Conservation (phyloP, 2,329 filamentous ascomycete genomes). For the Calonectria ilicicola region DNA sequence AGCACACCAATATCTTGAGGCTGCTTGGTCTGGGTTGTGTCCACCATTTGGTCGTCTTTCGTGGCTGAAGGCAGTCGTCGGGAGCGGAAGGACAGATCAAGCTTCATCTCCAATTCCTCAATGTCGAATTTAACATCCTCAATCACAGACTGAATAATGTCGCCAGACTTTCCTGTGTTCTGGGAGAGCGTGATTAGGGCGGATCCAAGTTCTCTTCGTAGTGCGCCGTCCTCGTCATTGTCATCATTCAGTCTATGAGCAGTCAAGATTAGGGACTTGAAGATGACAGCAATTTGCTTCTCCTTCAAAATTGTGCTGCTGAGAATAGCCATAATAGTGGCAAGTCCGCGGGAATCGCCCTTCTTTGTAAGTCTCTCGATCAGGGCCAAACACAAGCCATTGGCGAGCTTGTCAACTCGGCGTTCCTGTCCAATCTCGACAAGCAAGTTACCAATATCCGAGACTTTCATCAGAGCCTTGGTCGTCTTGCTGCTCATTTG, state of each 20-base stretch:
- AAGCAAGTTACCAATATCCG: constrained; percentile 70
- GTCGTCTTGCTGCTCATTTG: constrained; percentile 77
- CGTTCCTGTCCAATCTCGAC: constrained; percentile 73
- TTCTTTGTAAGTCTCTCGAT: constrained; percentile 72
- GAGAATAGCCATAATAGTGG: constrained; percentile 72
- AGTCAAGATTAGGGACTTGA: constrained; percentile 73
- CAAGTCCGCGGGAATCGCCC: constrained; percentile 67
- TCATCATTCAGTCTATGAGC: constrained; percentile 69
- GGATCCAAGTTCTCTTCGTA: constrained; percentile 74
- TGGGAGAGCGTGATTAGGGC: constrained; percentile 76
- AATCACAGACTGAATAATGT: constrained; percentile 75
- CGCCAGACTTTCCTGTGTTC: constrained; percentile 66
- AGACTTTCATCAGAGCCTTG: constrained; percentile 74
- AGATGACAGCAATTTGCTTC: constrained; percentile 72
- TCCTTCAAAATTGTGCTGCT: constrained; percentile 70
- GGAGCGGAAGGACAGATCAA: constrained; percentile 77
- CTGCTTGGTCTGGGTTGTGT: constrained; percentile 40
- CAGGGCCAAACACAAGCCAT: constrained; percentile 76
- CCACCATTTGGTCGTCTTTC: constrained; percentile 55
- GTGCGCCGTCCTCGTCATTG: constrained; percentile 64
- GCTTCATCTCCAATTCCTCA: constrained; percentile 78
- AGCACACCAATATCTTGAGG: constrained; percentile 54
- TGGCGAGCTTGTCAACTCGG: constrained; percentile 77
- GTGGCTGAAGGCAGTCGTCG: constrained; percentile 61
- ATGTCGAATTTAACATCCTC: constrained; percentile 78